Evolutionary conservation across 805 yeast genomes (phyloP), one percentile per base, ranked within the genome.

Genomic region (Vanderwaltozyma polyspora): DNA sequence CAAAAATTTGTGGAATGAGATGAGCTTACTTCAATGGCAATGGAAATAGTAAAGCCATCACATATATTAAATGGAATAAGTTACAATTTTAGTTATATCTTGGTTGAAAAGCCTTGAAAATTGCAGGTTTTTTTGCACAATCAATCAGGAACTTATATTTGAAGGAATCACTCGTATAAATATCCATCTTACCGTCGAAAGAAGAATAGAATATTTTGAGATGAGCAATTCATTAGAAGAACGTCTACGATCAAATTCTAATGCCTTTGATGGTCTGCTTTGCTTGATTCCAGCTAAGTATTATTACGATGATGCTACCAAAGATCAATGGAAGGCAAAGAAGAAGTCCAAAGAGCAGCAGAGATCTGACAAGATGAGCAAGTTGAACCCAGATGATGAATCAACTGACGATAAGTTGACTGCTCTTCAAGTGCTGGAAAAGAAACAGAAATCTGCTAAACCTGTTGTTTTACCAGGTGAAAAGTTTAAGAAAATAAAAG

Each of bases 261-360:
- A 74, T 33, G 85, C 95, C 4, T 89, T 89, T 56, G 84, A 83
- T 53, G 94, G 96, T 17, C 64, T 89, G 34, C 65, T 89, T 39
- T 84, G 95, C 15, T 64, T 89, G 57, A 87, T 89, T 38, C 96
- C 97, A 3, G 94, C 96, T 3, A 85, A 86, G 52, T 86, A 80
- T 52, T 89, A 89, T 56, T 86, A 83, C 55, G 95, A 87, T 56
- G 95, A 82, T 26, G 89, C 83, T 38, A 79, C 89, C 2, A 76
- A 79, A 48, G 78, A 79, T 34, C 96, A 89, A 60, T 87, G 96
- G 96, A 77, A 79, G 47, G 79, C 78, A 47, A 82, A 76, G 63
- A 84, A 85, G 64, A 72, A 77, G 59, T 59, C 74, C 21, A 81
- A 79, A 46, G 73, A 68, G 35, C 85, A 83, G 44, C 58, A 66